These are phyloP conservation scores for Zhuliangozyma blackwelliae DNA, from an alignment of 1,139 yeast genomes.

Conservation along the genomic window DNA sequence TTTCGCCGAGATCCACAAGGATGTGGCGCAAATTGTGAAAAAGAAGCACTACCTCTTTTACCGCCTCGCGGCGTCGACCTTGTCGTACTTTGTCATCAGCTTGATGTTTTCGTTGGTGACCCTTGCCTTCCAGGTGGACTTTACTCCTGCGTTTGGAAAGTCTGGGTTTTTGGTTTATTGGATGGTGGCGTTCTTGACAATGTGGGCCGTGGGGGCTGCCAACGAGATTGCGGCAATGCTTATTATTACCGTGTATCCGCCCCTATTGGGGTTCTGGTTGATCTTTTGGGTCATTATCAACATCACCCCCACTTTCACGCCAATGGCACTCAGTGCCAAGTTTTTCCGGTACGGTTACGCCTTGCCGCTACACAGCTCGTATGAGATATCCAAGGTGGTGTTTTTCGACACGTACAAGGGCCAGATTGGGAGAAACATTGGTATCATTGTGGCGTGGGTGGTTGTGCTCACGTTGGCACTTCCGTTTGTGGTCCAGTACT, in stretches of 20 bases:
- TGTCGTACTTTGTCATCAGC: constrained; percentile 32
- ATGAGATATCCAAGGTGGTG: constrained; percentile 34
- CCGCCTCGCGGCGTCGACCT: constrained; percentile 22
- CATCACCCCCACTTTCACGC: constrained; percentile 36
- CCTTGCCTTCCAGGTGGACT: constrained; percentile 40
- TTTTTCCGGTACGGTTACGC: constrained; percentile 37
- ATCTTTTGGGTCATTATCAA: constrained; percentile 38
- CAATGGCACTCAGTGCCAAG: constrained; percentile 29
- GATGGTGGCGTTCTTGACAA: constrained; percentile 39
- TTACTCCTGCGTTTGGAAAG: constrained; percentile 30
- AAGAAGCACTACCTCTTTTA: constrained; percentile 24
- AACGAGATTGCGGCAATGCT: constrained; percentile 38
- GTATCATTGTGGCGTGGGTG: constrained; percentile 32
- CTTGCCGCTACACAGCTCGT: constrained; percentile 36
- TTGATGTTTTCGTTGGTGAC: constrained; percentile 36
- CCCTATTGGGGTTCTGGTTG: constrained; percentile 41
- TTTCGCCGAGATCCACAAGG: constrained; percentile 49
- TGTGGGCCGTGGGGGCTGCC: constrained; percentile 41
- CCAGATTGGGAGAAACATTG: constrained; percentile 33
- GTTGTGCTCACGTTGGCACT: constrained; percentile 27
- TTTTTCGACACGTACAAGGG: constrained; percentile 36
- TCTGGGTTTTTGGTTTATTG: constrained; percentile 42
- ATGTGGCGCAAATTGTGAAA: constrained; percentile 33
- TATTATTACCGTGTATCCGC: constrained; percentile 28
- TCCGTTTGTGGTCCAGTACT: constrained; percentile 37